Percentiles rank a stretch among this genome's conserved stretches.
phyloP scores from a whole-genome alignment of 2,329 filamentous ascomycete species.

The Epichloe coenophiala region DNA sequence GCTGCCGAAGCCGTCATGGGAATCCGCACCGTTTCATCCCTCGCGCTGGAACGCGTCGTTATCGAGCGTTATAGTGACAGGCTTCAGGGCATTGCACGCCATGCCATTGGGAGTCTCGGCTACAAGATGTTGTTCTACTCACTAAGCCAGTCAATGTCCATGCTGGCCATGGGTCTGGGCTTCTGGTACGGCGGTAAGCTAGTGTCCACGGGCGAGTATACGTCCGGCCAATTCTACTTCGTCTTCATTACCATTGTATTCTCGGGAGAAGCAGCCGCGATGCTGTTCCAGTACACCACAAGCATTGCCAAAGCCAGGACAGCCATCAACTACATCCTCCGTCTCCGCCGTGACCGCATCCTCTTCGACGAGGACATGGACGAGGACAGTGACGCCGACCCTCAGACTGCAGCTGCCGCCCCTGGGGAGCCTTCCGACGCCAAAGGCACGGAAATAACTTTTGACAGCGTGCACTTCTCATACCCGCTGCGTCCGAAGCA shows the following conservation, averaged over 20 bases:
- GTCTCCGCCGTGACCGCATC: slow-evolving; percentile 20
- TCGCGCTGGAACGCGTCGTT: slow-evolving; percentile 32
- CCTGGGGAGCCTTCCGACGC: background rate
- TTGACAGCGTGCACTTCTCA: slow-evolving; percentile 40
- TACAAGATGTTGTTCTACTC: slow-evolving; percentile 29
- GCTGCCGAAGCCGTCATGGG: slow-evolving; percentile 35
- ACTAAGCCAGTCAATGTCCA: slow-evolving; percentile 25
- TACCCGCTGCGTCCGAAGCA: slow-evolving; percentile 33
- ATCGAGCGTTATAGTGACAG: slow-evolving; percentile 20
- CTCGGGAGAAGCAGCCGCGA: slow-evolving; percentile 27
- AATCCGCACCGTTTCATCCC: slow-evolving; percentile 35
- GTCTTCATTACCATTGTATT: slow-evolving; percentile 38
- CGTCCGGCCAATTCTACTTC: slow-evolving; percentile 31
- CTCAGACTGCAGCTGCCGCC: too few relatives aligned
- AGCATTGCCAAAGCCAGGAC: slow-evolving; percentile 36
- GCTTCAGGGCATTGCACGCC: slow-evolving; percentile 18
- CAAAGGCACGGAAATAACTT: slow-evolving; percentile 26
- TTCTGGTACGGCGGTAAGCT: slow-evolving; percentile 29
- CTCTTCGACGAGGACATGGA: slow-evolving; percentile 12
- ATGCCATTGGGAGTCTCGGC: slow-evolving; percentile 17
- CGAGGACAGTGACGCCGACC: slow-evolving; percentile 11
- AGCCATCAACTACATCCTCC: slow-evolving; percentile 35
- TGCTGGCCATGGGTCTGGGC: slow-evolving; percentile 24
- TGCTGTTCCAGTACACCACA: slow-evolving; percentile 33
- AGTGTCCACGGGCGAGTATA: slow-evolving; percentile 32